Percentiles rank a stretch among this genome's conserved stretches.
These are phyloP conservation scores for Salvia hispanica DNA, from an alignment of 257 asterid genomes.

Conservation along the genomic window DNA sequence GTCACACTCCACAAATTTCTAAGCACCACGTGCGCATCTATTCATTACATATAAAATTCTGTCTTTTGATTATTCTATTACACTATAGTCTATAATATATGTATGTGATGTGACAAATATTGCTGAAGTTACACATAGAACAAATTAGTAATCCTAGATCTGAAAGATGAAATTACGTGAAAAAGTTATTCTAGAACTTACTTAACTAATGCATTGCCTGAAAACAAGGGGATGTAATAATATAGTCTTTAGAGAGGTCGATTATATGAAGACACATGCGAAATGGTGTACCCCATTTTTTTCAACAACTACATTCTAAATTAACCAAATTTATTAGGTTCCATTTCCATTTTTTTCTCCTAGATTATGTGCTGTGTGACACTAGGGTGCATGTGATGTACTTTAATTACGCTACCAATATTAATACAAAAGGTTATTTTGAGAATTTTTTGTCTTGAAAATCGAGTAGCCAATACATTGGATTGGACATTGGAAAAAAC, in stretches of 20 bases:
- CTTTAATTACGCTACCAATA: not conserved
- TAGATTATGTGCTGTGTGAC: constrained; percentile 3
- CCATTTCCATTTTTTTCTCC: not conserved
- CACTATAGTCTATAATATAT: too few species aligned
- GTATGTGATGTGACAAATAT: too few species aligned
- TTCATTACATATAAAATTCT: not conserved
- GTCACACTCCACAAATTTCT: not conserved
- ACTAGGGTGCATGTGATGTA: not conserved
- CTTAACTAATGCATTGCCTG: not conserved
- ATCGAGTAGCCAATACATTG: not conserved
- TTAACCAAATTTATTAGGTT: not conserved
- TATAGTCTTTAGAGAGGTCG: not conserved
- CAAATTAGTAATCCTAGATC: too few species aligned
- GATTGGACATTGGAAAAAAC: constrained; percentile 1
- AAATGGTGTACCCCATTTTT: constrained; percentile 24
- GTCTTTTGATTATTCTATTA: too few species aligned
- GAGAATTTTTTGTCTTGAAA: not conserved
- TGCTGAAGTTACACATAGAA: too few species aligned
- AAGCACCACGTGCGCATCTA: not conserved
- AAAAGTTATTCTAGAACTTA: not conserved
- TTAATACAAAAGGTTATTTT: not conserved
- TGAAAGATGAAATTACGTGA: too few species aligned
- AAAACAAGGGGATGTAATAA: not conserved
- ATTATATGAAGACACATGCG: constrained; percentile 29
- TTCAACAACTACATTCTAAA: constrained; percentile 5